Base-by-base conservation (phyloP, 2,329 filamentous ascomycete species). In the Leptographium lundbergii region DNA sequence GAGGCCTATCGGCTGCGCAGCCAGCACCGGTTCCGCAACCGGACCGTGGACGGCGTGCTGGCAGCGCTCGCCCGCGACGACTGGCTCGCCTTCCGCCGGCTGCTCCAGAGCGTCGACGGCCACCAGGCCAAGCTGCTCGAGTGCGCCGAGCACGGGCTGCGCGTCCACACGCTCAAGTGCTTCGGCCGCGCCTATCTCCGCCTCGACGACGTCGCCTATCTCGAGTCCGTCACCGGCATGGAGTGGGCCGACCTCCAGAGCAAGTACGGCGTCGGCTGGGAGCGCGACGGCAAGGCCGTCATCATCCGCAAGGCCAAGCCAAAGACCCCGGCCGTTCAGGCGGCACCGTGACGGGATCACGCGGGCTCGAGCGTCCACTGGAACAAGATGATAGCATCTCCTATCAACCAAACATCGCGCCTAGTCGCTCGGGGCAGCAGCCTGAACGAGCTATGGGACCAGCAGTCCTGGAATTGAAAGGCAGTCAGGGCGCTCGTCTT, bases 261-360 rank as follows among this genome's bases (percentile, higher is more conserved):
- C 39, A 76, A 81, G 63, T 84, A 89, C 67, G 84, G 84, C 3
- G 87, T 97, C 1, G 91, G 91, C 0, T 99, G 94, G 94, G 82
- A 91, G 67, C 74, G 89, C 66, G 85, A 89, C 48, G 85, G 81
- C 5, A 77, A 80, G 51, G 87, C 75, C 66, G 85, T 96, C 36
- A 76, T 91, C n/a, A 92, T 97, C 68, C 81, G 88, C 58, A 80
- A 73, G 67, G 71, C 78, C 22, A 77, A 73, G 67, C 72, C 71
- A 65, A 47, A 52, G 9, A 32, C 57, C 39, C 39, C 57, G 14
- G 19, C 54, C 19, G 56, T 36, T 24, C 22, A 17, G 48, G 5
- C 25, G 4, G 48, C 48, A 48, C 9, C 32, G 25, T 27, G 48
- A 29, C 25, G 24, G n/a, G n/a, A n/a, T n/a, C n/a, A n/a, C n/a